Base-by-base conservation (phyloP, 345 rosid genomes). In the Barbarea vulgaris region DNA sequence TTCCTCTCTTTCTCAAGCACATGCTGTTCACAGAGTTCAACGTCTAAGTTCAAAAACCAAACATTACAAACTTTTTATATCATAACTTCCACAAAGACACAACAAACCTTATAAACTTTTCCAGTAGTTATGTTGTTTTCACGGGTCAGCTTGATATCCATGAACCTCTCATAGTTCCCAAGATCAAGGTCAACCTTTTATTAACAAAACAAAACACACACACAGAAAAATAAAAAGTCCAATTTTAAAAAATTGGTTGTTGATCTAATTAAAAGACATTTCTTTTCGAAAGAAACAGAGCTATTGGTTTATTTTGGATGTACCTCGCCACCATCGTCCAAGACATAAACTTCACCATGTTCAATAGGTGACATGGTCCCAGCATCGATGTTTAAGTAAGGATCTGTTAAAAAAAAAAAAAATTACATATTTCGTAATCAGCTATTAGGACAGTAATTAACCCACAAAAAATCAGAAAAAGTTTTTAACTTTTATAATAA, bases 141-240 rank as follows among this genome's bases (percentile, higher is more conserved):
- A 4, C 96, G 74, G 36, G 98, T 96, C 76, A 96, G 79, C 82
- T 87, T 89, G 52, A 93, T 79, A 57, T 91, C 90, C 73, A 96
- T 82, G 67, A 96, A 96, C 54, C 99, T 88, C 84, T 96, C 99
- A 21, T 96, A 96, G 84, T 96, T 96, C 28, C 99, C 99, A 50
- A 96, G 98, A 85, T 96, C 99, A 77, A 96, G 86, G 81, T 96
- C 99, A 85, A 91, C 99, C 99, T 96, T 79, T 80, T 55, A 57
- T 66, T 3, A 3, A 31, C 55, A 70, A 47, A n/a, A n/a, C n/a
- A n/a, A n/a, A n/a, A n/a, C 11, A 24, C 41, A 70, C 50, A 64
- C 9, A 31, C 15, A 39, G 1, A 60, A 4, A 27, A 5, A 2
- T 1, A n/a, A n/a, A n/a, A n/a, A n/a, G n/a, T n/a, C n/a, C 12